Conservation (phyloP, 2,329 filamentous ascomycete genomes). For the Chaetomium sp. region DNA sequence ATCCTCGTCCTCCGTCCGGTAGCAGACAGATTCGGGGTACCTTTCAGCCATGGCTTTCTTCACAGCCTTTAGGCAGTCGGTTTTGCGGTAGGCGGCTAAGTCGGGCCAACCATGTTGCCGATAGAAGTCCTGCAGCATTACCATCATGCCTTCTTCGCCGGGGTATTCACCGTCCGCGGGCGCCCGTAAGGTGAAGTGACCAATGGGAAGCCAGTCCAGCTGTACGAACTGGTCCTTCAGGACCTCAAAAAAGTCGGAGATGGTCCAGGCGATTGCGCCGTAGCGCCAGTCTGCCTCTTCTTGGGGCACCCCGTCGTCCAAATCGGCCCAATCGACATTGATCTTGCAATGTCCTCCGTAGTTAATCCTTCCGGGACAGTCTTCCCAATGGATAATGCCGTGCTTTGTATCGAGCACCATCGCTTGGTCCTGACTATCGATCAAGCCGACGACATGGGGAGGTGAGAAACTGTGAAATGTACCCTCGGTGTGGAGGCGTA, state of each 20-base stretch:
- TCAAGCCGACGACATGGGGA: neutral
- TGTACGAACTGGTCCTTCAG: constrained; percentile 9
- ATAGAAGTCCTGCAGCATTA: neutral
- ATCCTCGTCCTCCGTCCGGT: neutral
- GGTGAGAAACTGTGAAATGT: neutral
- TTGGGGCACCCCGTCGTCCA: constrained; percentile 8
- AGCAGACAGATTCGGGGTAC: constrained; percentile 2
- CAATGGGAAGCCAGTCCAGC: constrained; percentile 13
- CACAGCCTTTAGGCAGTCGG: neutral
- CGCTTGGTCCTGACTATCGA: neutral
- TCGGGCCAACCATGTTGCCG: constrained; percentile 12
- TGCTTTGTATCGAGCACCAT: constrained; percentile 14
- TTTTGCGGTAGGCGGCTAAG: neutral
- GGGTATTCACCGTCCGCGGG: neutral
- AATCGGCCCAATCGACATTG: neutral
- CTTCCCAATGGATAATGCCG: constrained; percentile 10
- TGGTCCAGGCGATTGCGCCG: neutral
- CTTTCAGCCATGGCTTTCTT: neutral
- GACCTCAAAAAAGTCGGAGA: constrained; percentile 13
- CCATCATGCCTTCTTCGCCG: constrained; percentile 3
- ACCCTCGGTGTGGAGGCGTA: constrained; percentile 2
- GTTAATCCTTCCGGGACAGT: neutral
- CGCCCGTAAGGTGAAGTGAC: neutral
- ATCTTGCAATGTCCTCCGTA: neutral
- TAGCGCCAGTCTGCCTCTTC: constrained; percentile 9